Evolutionary conservation across 176 grass and related monocot genomes (phyloP), one percentile per base, ranked within the genome.

Genomic region (Hordeum vulgare): DNA sequence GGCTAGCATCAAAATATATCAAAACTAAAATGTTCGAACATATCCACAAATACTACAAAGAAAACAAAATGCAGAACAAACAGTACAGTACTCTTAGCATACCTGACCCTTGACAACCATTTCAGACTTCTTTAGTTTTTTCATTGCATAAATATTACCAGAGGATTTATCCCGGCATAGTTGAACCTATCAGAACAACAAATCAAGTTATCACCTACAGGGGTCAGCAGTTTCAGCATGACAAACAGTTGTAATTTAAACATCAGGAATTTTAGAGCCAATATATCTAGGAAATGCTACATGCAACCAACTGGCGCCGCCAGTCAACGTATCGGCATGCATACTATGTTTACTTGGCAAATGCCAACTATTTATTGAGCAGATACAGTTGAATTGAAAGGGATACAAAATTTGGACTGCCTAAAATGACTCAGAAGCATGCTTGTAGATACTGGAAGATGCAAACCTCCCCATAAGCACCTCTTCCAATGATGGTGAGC

Each of bases 61-160:
- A 75, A 68, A 75, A 78, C 3, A 75, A 66, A 66, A 57, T 13
- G 21, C 25, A 51, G 10, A 62, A 59, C 54, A 56, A 41, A n/a
- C 40, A 66, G 11, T 25, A 61, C 28, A 33, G 51, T 76, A 26
- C 24, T 31, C 23, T 66, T 69, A 7, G 60, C 36, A 26, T 90
- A 89, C 90, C 90, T 92, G 90, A 37, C 87, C 90, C 27, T 81
- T 88, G 56, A 85, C 84, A 86, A 92, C 71, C 90, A 92, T 92
- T 28, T 92, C 90, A 87, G 76, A 87, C 70, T 92, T 92, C 45
- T 87, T 92, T 25, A 92, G 81, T 45, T 92, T 92, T 81, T 92
- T 92, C 90, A 92, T 92, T 45, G 90, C 87, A 61, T 89, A 92
- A 42, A 86, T 83, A 56, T 87, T 88, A 33, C 80, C 75, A 21